Percentiles rank a stretch among this genome's conserved stretches.
These are phyloP conservation scores for Caryopteris hybrid DNA, from an alignment of 305 asterid species.

Conservation along the genomic window DNA sequence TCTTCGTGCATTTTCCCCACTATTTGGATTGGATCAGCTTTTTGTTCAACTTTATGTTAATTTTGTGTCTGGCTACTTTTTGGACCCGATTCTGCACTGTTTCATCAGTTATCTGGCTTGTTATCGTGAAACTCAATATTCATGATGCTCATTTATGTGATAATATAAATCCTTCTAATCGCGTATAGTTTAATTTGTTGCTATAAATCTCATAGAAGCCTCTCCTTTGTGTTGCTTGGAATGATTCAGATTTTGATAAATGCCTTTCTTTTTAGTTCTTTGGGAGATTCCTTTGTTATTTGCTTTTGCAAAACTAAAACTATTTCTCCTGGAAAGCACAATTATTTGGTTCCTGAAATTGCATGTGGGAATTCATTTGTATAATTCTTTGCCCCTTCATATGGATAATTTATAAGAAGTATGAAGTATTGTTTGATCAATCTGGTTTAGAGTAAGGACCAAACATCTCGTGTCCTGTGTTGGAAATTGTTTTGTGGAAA, in stretches of 20 bases:
- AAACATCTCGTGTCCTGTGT: conserved; percentile 4
- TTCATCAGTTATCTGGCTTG: not conserved
- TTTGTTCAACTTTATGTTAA: too few species aligned
- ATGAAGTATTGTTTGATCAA: not conserved
- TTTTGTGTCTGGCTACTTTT: too few species aligned
- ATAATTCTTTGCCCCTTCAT: not conserved
- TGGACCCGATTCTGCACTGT: not conserved
- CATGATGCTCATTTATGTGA: not conserved
- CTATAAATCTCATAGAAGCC: not conserved
- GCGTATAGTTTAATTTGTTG: not conserved
- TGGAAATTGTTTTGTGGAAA: not conserved
- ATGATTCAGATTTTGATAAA: not conserved
- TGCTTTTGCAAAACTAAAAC: not conserved
- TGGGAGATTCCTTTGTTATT: not conserved
- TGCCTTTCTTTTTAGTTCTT: not conserved
- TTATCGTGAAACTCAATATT: not conserved
- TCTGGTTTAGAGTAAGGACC: not conserved
- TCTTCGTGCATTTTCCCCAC: too few species aligned
- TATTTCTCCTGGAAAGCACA: not conserved
- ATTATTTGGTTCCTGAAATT: not conserved
- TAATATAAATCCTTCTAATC: not conserved
- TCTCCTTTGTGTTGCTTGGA: not conserved
- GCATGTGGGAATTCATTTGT: not conserved
- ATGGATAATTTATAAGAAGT: not conserved
- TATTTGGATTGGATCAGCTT: not conserved